Percentiles rank a stretch among this genome's conserved stretches.
Evolutionary conservation across 495 filamentous ascomycete genomes (phyloP).

Genomic region (Parachaetomium inaequale): DNA sequence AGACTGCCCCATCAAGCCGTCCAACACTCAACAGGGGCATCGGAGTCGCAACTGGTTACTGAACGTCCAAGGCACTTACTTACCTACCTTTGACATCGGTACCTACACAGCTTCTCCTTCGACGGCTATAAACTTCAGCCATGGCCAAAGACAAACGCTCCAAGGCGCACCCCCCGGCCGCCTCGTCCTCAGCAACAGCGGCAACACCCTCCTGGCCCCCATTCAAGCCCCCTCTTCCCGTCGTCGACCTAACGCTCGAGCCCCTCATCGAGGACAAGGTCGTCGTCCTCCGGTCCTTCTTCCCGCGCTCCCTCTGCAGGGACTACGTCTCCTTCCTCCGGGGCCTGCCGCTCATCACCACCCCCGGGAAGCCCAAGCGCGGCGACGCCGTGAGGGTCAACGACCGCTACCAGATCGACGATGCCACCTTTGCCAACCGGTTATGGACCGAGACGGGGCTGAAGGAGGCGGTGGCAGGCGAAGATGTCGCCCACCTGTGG

Average conservation of each 20-base stretch:
- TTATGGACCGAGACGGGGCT: constrained; percentile 67
- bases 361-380: constrained; percentile 77
- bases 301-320: constrained; percentile 74
- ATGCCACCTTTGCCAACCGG: constrained; percentile 66
- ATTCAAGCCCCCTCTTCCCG: constrained; percentile 68
- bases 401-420: constrained; percentile 83
- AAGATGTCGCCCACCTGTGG: constrained; percentile 37
- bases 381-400: constrained; percentile 86
- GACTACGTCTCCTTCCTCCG: constrained; percentile 75
- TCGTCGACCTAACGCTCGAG: constrained; percentile 61
- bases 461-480: constrained; percentile 43
- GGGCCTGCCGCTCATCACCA: constrained; percentile 72
- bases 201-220: constrained; percentile 67
- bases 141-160: constrained; percentile 32
- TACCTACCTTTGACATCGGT: too few species aligned
- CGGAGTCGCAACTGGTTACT: too few species aligned
- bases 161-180: constrained; percentile 14
- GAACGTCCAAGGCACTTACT: too few species aligned
- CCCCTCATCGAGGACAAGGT: constrained; percentile 58
- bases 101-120: too few species aligned
- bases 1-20: too few species aligned
- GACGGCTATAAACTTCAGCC: background rate
- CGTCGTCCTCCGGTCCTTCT: constrained; percentile 71
- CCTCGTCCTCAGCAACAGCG: constrained; percentile 2
- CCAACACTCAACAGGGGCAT: too few species aligned